Evolutionary conservation across 129 eudicot species (phyloP), one percentile per base, ranked within the genome.

Genomic region (Artemisia argyi): DNA sequence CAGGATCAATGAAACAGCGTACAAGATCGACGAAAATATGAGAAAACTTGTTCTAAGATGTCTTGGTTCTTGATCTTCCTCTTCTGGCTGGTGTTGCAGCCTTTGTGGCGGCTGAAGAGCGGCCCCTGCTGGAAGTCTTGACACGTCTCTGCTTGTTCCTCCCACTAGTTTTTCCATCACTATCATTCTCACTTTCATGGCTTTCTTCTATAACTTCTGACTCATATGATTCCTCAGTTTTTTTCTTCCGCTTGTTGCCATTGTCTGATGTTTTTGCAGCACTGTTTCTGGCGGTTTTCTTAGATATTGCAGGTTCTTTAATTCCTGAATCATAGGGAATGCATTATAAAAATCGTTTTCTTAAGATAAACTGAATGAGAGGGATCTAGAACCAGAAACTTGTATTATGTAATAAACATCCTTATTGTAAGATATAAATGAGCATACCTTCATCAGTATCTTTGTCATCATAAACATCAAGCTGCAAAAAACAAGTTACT

Each of bases 401-500:
- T 28, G 17, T 4, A 22, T 11, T 71, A 16, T 53, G 62, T 16
- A 53, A 42, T 42, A 17, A 10, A 11, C 20, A 13, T 47, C 65
- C 11, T 11, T 53, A 20, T 15, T 44, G 24, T 20, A 49, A 55
- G 18, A 44, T 20, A 22, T 20, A 71, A 71, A 58, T 24, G 18
- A 55, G 54, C 22, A 18, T 71, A 66, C 67, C 96, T 90, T 85
- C 96, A 7, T 68, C 90, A 46, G 79, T 50, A 69, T 84, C 86
- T 74, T 85, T 93, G 49, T 87, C 97, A 68, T 94, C 97, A 58
- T 90, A 82, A 52, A 94, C 81, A 74, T 90, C 97, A 68, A 94
- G 88, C 97, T 94, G 86, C 70, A 72, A 73, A 69, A 76, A 20
- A 20, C 19, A 46, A 7, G 58, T 46, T 49, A 49, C 1, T 11